A percentile compares a stretch with the other conserved stretches of the same genome.
phyloP scores from a whole-genome alignment of 768 basidiomycete species.

The Mycena albidolilacea region DNA sequence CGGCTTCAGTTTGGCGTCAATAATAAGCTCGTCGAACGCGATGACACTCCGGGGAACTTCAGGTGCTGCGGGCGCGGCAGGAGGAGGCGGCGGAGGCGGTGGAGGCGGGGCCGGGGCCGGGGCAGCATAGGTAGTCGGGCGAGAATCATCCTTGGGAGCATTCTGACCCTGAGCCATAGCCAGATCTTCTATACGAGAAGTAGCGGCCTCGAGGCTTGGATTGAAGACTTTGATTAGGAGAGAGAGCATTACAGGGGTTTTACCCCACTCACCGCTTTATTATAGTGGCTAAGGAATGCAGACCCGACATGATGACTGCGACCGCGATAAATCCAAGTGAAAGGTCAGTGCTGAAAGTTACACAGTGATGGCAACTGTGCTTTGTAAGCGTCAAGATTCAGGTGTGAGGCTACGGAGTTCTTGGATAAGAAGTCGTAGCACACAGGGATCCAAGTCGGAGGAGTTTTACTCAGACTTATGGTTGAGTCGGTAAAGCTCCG shows the following conservation, averaged over 20 bases:
- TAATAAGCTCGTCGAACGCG: constrained; percentile 81
- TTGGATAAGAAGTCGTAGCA: no score
- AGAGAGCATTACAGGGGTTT: constrained; percentile 20
- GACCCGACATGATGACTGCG: constrained; percentile 56
- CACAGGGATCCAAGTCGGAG: no score
- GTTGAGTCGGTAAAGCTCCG: no score
- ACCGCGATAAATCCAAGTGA: background rate
- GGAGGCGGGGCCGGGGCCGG: constrained; percentile 54
- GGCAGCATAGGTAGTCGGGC: constrained; percentile 46
- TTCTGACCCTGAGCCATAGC: constrained; percentile 61
- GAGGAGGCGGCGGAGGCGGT: constrained; percentile 54
- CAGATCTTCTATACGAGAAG: constrained; percentile 93
- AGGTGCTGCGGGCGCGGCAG: constrained; percentile 50
- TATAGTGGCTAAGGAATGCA: constrained; percentile 85
- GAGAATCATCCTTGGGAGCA: constrained; percentile 28
- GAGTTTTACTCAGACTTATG: no score
- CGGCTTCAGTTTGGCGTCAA: constrained; percentile 81
- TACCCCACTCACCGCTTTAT: constrained; percentile 72
- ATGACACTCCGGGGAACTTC: constrained; percentile 72
- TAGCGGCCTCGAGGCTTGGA: constrained; percentile 89
- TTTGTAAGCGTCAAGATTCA: constrained; percentile 6
- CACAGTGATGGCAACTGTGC: constrained; percentile 6
- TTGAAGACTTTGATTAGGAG: constrained; percentile 32
- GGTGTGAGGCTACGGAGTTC: no score
- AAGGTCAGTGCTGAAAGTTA: no score